A percentile compares a stretch with the other conserved stretches of the same genome.
These are phyloP conservation scores for Alternaria conjuncta DNA, from an alignment of 2,329 filamentous ascomycete species.

Conservation along the genomic window DNA sequence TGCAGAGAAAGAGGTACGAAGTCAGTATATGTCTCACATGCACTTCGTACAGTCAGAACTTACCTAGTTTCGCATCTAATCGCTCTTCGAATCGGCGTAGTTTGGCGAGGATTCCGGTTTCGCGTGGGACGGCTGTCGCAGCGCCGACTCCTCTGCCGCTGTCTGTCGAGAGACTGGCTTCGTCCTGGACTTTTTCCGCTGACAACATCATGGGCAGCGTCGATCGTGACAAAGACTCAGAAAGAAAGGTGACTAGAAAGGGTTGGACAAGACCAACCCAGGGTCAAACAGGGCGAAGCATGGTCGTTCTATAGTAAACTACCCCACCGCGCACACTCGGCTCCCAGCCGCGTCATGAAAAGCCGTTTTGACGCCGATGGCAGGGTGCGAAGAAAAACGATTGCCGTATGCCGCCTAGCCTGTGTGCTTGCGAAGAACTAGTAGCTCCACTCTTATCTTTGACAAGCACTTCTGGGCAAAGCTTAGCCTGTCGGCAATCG, in stretches of 20 bases:
- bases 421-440: conserved; percentile 5
- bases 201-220: neutral
- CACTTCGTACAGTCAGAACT: neutral
- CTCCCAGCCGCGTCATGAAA: conserved; percentile 14
- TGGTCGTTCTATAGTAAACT: conserved; percentile 3
- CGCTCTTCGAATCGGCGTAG: conserved; percentile 27
- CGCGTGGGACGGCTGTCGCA: conserved; percentile 5
- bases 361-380: conserved; percentile 6
- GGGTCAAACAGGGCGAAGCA: neutral
- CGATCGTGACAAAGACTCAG: neutral
- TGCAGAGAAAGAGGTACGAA: neutral
- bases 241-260: neutral
- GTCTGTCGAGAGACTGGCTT: conserved; percentile 17
- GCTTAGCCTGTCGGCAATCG: conserved; percentile 7
- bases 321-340: conserved; percentile 4
- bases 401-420: conserved; percentile 19
- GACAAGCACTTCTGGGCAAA: conserved; percentile 25
- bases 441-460: conserved; percentile 24
- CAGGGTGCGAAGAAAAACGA: neutral
- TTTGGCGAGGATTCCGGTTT: conserved; percentile 22
- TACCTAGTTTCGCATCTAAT: conserved; percentile 26
- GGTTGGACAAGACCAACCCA: neutral
- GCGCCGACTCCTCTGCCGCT: conserved; percentile 5
- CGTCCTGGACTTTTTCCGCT: conserved; percentile 21
- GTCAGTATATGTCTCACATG: neutral